Base-by-base conservation (phyloP, 2,329 filamentous ascomycete genomes). In the Alternaria sp. region DNA sequence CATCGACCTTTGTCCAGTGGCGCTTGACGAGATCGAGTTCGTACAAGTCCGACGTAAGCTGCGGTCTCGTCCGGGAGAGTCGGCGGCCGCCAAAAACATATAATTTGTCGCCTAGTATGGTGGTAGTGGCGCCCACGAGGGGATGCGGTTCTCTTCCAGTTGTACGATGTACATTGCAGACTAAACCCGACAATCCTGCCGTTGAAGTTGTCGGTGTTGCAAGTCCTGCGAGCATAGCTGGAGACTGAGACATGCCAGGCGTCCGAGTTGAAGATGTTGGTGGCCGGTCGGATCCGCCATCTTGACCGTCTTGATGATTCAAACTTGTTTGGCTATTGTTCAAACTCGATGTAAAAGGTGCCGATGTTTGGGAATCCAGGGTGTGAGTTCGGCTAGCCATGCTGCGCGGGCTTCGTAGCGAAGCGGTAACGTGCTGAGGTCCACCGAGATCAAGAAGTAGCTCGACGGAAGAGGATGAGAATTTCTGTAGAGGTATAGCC, bases 21-120 rank as follows among this genome's bases (percentile, higher is more conserved):
- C 95, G 87, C 55, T 90, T 87, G 64, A 97, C 92, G 46, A 99
- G 85, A 77, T 99, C 94, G 57, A 99, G 83, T 78, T 98, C 94
- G 79, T 97, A 98, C 61, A 99, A 83, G 73, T 97, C 93, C 6
- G 93, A 90, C 0, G 94, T 97, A 63, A 99, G 82, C 52, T 92
- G 90, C 9, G 94, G 92, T 57, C 92, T 88, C 65, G 89, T 94
- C 67, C 93, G 85, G 14, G 95, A 97, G 53, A 98, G 81, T 69
- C 96, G 89, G 54, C 94, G 87, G 8, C 95, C 95, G 48, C 95
- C 95, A 82, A 98, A 99, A 4, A 98, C 94, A 77, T 97, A 99
- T 22, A 99, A 85, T 78, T 96, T 97, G 79, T 99, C 95, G 28
- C 94, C 95, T 2, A 99, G 80, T 49, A 98, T 92, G 0, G 95